Evolutionary conservation across 352 stramenopile species (phyloP), one percentile per base, ranked within the genome.

Genomic region (Phytophthora hibernalis): DNA sequence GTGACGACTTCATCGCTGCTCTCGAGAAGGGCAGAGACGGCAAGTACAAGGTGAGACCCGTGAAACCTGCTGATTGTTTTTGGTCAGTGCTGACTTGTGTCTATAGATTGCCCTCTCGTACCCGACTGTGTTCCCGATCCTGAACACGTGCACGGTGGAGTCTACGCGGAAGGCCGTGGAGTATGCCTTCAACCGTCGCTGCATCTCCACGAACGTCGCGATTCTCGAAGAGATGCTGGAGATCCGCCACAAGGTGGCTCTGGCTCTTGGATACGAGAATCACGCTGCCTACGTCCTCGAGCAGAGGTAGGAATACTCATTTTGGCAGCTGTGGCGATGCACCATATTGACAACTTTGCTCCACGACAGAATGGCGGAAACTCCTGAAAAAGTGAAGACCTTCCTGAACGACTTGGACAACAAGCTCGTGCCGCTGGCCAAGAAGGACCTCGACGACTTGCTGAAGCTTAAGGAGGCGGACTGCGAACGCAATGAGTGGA

Each of bases 111-210:
- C 79, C 8, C 79, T 97, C 24, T 96, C 92, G 43, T 97, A 97
- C 78, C 88, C 90, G 44, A 95, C 91, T 1, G 89, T 97, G 33
- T 96, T 96, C 63, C 87, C 90, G 13, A 96, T 97, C 56, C 80
- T 95, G 37, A 90, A 91, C 61, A 95, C 80, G 30, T 97, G 91
- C 74, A 87, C 81, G 3, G 87, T 97, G 4, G 77, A 87, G 51
- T 82, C 83, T 21, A 97, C 91, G 40, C 89, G 91, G 28, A 90
- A 92, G 60, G 71, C 79, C 28, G 89, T 97, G 1, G 76, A 87
- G 31, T 82, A 88, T 10, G 88, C 87, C 18, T 90, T 95, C 63
- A 93, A 96, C 56, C 80, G 87, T 54, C 82, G 85, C 33, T 97
- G 90, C 70, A 87, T 93, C 53, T 85, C 92, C 59, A 84, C 72